phyloP scores from a whole-genome alignment of 306 rosid species.

The Styphnolobium japonicum region DNA sequence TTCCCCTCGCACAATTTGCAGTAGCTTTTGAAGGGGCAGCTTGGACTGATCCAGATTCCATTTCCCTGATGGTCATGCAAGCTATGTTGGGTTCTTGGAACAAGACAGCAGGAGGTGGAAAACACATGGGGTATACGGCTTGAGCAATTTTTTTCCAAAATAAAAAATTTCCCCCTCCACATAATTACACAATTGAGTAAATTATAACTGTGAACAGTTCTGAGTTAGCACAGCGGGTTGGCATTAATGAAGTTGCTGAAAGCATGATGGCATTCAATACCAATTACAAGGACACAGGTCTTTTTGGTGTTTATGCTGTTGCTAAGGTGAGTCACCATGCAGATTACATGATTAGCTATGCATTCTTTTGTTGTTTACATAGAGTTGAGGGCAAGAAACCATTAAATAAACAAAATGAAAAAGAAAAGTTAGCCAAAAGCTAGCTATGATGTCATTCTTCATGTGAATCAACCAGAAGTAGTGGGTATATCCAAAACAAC shows the following conservation, averaged over 20 bases:
- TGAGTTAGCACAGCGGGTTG: slow-evolving; percentile 75
- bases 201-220: slow-evolving; percentile 50
- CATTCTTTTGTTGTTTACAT: neutral
- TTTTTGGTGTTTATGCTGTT: slow-evolving; percentile 86
- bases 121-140: slow-evolving; percentile 82
- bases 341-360: no score
- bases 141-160: neutral
- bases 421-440: no score
- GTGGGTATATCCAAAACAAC: no score
- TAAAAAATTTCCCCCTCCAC: neutral
- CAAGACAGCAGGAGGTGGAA: slow-evolving; percentile 84
- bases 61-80: slow-evolving; percentile 96
- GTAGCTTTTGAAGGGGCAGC: slow-evolving; percentile 94
- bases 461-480: no score
- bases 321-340: slow-evolving; percentile 54
- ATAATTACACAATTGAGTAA: slow-evolving; percentile 1
- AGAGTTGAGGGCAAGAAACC: neutral
- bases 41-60: slow-evolving; percentile 97
- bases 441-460: no score
- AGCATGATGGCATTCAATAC: slow-evolving; percentile 96
- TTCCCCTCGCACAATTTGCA: slow-evolving; percentile 89
- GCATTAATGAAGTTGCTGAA: slow-evolving; percentile 77
- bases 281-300: slow-evolving; percentile 89
- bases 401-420: neutral
- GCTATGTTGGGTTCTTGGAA: slow-evolving; percentile 98